Conservation (phyloP, 495 filamentous ascomycete species). For the Neurospora tetraspora region DNA sequence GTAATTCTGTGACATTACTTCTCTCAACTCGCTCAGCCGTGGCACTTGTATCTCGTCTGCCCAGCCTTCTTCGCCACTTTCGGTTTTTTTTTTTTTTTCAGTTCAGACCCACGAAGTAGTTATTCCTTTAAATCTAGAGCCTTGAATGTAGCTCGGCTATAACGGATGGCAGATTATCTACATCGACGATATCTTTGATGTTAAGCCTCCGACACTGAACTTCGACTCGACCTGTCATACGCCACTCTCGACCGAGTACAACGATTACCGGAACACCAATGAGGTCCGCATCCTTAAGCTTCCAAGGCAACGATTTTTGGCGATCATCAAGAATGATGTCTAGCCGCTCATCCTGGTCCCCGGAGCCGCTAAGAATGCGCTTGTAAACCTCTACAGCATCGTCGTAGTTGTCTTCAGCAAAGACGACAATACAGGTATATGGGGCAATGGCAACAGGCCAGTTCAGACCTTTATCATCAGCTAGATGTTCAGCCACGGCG, state of each 20-base stretch:
- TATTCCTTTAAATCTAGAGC: background rate
- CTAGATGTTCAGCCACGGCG: slow-evolving; percentile 65
- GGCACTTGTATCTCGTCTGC: too few relatives aligned
- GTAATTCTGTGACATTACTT: too few relatives aligned
- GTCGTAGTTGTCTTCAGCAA: slow-evolving; percentile 47
- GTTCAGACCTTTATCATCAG: slow-evolving; percentile 66
- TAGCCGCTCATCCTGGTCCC: slow-evolving; percentile 18
- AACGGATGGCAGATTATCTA: slow-evolving; percentile 16
- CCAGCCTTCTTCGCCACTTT: too few relatives aligned
- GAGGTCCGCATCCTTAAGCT: slow-evolving; percentile 77
- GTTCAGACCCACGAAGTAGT: background rate
- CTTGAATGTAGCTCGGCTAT: slow-evolving; percentile 3
- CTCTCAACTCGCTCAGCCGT: too few relatives aligned
- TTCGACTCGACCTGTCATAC: slow-evolving; percentile 50
- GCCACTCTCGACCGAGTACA: slow-evolving; percentile 69
- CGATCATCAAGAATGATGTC: slow-evolving; percentile 68
- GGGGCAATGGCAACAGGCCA: slow-evolving; percentile 86
- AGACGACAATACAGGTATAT: slow-evolving; percentile 59
- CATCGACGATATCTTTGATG: slow-evolving; percentile 13
- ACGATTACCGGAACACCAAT: slow-evolving; percentile 81
- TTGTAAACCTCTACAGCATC: slow-evolving; percentile 48
- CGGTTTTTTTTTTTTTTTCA: too few relatives aligned
- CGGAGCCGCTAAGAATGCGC: slow-evolving; percentile 3
- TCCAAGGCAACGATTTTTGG: slow-evolving; percentile 60
- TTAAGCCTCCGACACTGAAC: slow-evolving; percentile 61